phyloP scores from a whole-genome alignment of 305 asterid genomes.

The Fraxinus latifolia region DNA sequence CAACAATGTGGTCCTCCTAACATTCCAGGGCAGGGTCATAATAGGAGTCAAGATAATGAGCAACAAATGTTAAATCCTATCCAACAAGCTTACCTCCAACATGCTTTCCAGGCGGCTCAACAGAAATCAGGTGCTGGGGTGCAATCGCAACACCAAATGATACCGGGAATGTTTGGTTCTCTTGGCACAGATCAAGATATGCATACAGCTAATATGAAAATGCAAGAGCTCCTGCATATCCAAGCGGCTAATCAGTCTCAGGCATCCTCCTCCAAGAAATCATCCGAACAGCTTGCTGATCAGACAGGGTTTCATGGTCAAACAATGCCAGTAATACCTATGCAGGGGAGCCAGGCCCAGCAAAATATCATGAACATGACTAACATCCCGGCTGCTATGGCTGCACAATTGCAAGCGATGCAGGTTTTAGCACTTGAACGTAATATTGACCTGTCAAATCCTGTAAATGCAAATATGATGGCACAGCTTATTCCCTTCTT shows the following conservation, averaged over 20 bases:
- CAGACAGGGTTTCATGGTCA: slow-evolving; percentile 62
- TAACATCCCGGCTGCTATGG: slow-evolving; percentile 63
- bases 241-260: slow-evolving; percentile 67
- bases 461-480: slow-evolving; percentile 75
- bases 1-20: slow-evolving; percentile 73
- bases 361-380: slow-evolving; percentile 60
- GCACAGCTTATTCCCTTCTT: slow-evolving; percentile 74
- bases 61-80: slow-evolving; percentile 69
- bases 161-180: slow-evolving; percentile 63
- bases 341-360: slow-evolving; percentile 59
- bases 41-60: slow-evolving; percentile 76
- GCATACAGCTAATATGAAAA: slow-evolving; percentile 58
- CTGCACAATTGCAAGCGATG: slow-evolving; percentile 89
- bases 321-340: slow-evolving; percentile 41
- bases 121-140: slow-evolving; percentile 69
- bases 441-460: slow-evolving; percentile 83
- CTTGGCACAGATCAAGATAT: slow-evolving; percentile 72
- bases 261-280: slow-evolving; percentile 66
- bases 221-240: slow-evolving; percentile 62
- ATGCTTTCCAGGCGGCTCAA: slow-evolving; percentile 69
- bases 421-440: slow-evolving; percentile 91
- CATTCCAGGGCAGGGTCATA: slow-evolving; percentile 63
- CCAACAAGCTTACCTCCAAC: slow-evolving; percentile 87
- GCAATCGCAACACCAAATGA: slow-evolving; percentile 79
- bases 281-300: slow-evolving; percentile 47